These are phyloP conservation scores for Fusarium fracticaudum DNA, from an alignment of 2,329 filamentous ascomycete species.

Conservation along the genomic window DNA sequence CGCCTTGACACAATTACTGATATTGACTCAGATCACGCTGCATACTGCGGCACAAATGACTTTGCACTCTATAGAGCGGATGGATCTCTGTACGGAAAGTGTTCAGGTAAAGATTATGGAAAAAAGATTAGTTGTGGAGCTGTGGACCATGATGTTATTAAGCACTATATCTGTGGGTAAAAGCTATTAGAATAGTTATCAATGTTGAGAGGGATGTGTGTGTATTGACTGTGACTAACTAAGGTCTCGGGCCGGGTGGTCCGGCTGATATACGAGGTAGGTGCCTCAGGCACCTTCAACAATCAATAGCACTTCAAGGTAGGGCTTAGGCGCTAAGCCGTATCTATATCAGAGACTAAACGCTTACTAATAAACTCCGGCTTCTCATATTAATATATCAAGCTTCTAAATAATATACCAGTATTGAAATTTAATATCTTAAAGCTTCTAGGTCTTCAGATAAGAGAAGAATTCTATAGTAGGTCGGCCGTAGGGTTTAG, in stretches of 20 bases:
- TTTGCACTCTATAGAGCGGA: background rate
- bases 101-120: background rate
- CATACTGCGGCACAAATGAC: background rate
- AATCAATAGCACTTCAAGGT: fast-evolving
- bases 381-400: background rate
- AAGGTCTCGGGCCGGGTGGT: too few species aligned
- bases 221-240: too few species aligned
- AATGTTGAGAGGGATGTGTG: too few species aligned
- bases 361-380: background rate
- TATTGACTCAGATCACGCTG: background rate
- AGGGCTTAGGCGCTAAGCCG: too few species aligned
- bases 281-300: too few species aligned
- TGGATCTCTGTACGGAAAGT: background rate
- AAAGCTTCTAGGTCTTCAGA: too few species aligned
- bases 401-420: too few species aligned
- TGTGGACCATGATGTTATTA: background rate
- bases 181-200: background rate
- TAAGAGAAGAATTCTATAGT: too few species aligned
- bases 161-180: background rate
- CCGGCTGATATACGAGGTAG: too few species aligned
- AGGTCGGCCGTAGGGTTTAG: too few species aligned
- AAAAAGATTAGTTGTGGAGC: background rate
- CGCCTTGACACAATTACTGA: fast-evolving
- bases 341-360: too few species aligned
- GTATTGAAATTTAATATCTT: too few species aligned